Evolutionary conservation across 1,284 basidiomycete species (phyloP), one percentile per base, ranked within the genome.

Genomic region (Waitea zeae): DNA sequence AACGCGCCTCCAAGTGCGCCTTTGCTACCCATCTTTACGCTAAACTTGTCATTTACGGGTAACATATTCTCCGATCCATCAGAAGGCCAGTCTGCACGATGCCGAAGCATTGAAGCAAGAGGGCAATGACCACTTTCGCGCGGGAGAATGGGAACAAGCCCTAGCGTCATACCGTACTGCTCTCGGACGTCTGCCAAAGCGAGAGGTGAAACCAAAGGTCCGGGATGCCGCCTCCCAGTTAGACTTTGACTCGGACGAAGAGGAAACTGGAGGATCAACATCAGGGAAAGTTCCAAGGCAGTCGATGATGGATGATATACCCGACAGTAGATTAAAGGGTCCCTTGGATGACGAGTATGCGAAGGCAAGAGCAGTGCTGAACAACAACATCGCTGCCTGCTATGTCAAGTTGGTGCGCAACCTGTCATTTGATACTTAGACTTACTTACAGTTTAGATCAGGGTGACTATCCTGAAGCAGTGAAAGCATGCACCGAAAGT

Each of bases 341-440:
- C 22, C 22, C 22, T 26, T 64, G 17, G 62, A 72, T 30, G 41
- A 50, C 22, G 58, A 70, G 39, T 65, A 56, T 41, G 57, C 63
- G 4, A 72, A 69, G 44, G 59, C 67, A 14, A 64, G 83, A 39
- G 64, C 82, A 12, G 57, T 80, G 9, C 46, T 89, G 39, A 67
- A 82, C 45, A 73, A 78, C 24, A 90, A 90, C 45, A 73, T 88
- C 24, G 84, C 69, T 1, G 87, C 86, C 36, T 86, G 80, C 45
- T 61, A 74, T 47, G 61, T 81, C 2, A 82, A 83, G 47, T 52
- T 82, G 49, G 84, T 83, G 47, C 45, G 70, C 47, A 4, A 31
- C 32, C 14, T 15, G 27, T 20, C 27, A 28, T 3, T 32, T 28
- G 27, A 30, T 36, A n/a, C n/a, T n/a, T n/a, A n/a, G n/a, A n/a